Percentiles rank a stretch among this genome's conserved stretches.
Conservation (phyloP, 1,284 basidiomycete species). For the Coniferiporia sulphurascens region DNA sequence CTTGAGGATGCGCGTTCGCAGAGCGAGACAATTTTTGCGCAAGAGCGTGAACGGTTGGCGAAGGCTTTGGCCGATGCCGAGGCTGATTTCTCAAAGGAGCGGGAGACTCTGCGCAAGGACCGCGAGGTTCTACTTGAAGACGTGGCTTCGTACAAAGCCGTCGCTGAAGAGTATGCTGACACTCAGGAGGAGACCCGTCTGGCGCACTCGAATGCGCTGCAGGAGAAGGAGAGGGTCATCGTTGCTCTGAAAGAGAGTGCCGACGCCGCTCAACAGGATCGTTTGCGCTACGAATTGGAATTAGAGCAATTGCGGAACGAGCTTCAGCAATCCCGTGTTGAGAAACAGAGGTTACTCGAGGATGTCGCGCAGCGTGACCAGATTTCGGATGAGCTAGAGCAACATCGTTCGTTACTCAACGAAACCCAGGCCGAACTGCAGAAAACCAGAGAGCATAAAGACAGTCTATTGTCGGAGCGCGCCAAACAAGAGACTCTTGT, state of each 20-base stretch:
- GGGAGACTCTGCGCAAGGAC: slow-evolving; percentile 40
- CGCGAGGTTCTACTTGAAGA: slow-evolving; percentile 55
- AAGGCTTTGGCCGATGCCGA: slow-evolving; percentile 36
- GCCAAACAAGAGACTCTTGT: slow-evolving; percentile 58
- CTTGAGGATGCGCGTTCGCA: slow-evolving; percentile 38
- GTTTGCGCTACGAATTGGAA: slow-evolving; percentile 48
- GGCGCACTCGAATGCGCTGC: slow-evolving; percentile 46
- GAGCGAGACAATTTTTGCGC: slow-evolving; percentile 33
- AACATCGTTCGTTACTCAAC: slow-evolving; percentile 65
- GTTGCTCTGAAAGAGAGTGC: slow-evolving; percentile 47
- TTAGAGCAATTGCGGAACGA: slow-evolving; percentile 54
- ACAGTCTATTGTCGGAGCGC: slow-evolving; percentile 69
- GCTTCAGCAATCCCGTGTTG: slow-evolving; percentile 49
- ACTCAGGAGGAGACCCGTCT: slow-evolving; percentile 47
- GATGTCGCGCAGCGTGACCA: slow-evolving; percentile 72
- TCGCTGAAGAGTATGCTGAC: slow-evolving; percentile 49
- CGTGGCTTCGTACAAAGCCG: slow-evolving; percentile 56
- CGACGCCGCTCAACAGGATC: slow-evolving; percentile 41
- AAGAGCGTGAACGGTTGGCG: slow-evolving; percentile 39
- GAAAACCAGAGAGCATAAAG: slow-evolving; percentile 76
- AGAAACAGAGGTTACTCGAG: slow-evolving; percentile 59
- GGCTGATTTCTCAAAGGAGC: slow-evolving; percentile 27
- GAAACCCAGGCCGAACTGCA: slow-evolving; percentile 74
- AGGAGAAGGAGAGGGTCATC: slow-evolving; percentile 46
- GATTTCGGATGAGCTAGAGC: slow-evolving; percentile 68